phyloP scores from a whole-genome alignment of 1,284 basidiomycete species.

The Pascua sp. region DNA sequence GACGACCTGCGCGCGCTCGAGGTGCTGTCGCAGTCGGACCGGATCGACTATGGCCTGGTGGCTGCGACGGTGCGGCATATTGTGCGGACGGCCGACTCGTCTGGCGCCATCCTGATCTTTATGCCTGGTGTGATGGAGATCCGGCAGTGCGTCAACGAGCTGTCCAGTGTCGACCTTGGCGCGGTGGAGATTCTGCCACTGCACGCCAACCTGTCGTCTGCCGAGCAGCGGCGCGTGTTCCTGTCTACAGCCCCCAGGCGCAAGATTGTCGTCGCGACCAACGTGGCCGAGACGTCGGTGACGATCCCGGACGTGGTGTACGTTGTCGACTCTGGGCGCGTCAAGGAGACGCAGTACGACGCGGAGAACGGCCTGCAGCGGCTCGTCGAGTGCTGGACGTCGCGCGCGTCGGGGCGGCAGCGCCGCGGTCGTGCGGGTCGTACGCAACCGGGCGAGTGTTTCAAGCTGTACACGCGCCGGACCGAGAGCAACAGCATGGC shows the following conservation, averaged over 20 bases:
- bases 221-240: conserved; percentile 82
- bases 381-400: conserved; percentile 66
- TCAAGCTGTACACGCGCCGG: conserved; percentile 73
- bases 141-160: conserved; percentile 69
- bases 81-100: conserved; percentile 52
- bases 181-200: conserved; percentile 70
- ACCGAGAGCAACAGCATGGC: conserved; percentile 69
- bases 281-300: conserved; percentile 83
- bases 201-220: conserved; percentile 81
- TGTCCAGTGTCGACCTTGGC: conserved; percentile 53
- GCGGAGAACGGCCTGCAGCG: conserved; percentile 69
- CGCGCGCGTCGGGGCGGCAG: conserved; percentile 75
- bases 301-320: conserved; percentile 88
- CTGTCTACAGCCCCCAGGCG: conserved; percentile 64
- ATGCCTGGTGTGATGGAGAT: conserved; percentile 86
- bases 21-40: conserved; percentile 60
- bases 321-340: conserved; percentile 80
- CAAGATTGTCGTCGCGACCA: conserved; percentile 87
- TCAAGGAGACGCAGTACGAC: conserved; percentile 85
- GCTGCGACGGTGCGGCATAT: conserved; percentile 66
- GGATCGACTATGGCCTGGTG: conserved; percentile 75
- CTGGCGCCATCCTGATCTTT: conserved; percentile 77
- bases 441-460: conserved; percentile 72
- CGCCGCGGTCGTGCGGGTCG: conserved; percentile 86
- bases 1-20: conserved; percentile 60